Conservation (phyloP, 2,329 filamentous ascomycete genomes). For the Aspergillus viridinutans region DNA sequence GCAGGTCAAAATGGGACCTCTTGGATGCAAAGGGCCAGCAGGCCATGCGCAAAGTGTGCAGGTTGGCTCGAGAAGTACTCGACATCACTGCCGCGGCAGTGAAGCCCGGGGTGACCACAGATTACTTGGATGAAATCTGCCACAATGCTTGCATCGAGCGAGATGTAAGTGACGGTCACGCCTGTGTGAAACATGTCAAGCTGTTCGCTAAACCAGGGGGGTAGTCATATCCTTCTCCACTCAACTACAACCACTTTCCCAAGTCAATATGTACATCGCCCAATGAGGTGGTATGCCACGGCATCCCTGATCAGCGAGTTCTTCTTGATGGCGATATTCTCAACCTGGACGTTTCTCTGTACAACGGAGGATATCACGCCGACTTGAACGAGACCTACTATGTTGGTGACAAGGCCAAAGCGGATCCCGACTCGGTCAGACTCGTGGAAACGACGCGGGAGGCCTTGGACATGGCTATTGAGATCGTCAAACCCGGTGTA, state of each 20-base stretch:
- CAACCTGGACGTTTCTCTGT: constrained; percentile 88
- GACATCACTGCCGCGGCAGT: constrained; percentile 78
- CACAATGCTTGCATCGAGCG: constrained; percentile 87
- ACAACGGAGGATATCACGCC: constrained; percentile 84
- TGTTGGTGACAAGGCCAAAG: constrained; percentile 74
- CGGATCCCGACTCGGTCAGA: constrained; percentile 74
- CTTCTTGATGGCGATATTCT: constrained; percentile 86
- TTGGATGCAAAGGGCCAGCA: constrained; percentile 71
- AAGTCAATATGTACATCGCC: constrained; percentile 91
- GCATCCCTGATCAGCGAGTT: constrained; percentile 80
- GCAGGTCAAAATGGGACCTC: constrained; percentile 70
- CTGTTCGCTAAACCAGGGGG: not conserved
- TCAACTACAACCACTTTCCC: constrained; percentile 89
- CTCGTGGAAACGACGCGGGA: constrained; percentile 82
- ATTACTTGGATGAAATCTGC: constrained; percentile 83
- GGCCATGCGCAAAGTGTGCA: constrained; percentile 84
- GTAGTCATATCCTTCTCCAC: constrained; percentile 84
- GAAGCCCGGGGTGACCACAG: constrained; percentile 81
- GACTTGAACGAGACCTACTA: constrained; percentile 97
- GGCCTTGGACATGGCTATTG: constrained; percentile 77
- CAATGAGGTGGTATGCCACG: constrained; percentile 95
- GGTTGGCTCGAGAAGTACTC: constrained; percentile 75
- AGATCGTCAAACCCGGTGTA: constrained; percentile 80
- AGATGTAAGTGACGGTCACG: constrained; percentile 50
- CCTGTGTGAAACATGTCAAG: not conserved